Percentiles rank a stretch among this genome's conserved stretches.
These are phyloP conservation scores for Stachybotrys chlorohalonatus DNA, from an alignment of 2,329 filamentous ascomycete species.

Conservation along the genomic window DNA sequence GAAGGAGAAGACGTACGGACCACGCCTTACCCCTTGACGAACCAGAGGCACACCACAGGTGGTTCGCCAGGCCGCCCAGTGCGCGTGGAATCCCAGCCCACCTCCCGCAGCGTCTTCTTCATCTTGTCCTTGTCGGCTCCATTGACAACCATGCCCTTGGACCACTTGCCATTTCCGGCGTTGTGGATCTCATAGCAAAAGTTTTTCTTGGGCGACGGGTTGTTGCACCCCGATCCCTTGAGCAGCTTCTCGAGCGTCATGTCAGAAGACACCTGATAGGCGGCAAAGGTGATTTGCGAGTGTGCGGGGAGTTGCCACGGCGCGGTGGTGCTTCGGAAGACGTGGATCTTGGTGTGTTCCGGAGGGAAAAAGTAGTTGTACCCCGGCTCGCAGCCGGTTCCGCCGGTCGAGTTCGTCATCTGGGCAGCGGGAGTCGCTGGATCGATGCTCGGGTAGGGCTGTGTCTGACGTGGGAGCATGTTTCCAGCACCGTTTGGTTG, in stretches of 20 bases:
- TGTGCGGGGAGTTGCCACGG: slow-evolving; percentile 44
- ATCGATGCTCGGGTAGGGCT: slow-evolving; percentile 32
- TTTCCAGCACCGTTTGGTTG: slow-evolving; percentile 29
- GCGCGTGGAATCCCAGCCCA: slow-evolving; percentile 49
- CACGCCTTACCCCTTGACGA: slow-evolving; percentile 37
- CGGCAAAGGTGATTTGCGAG: slow-evolving; percentile 34
- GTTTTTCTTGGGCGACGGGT: slow-evolving; percentile 42
- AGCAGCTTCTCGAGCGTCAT: slow-evolving; percentile 49
- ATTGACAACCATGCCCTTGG: slow-evolving; percentile 41
- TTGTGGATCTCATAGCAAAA: slow-evolving; percentile 46
- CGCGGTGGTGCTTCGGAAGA: slow-evolving; percentile 39
- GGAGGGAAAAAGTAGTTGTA: slow-evolving; percentile 55
- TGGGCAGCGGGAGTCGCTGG: slow-evolving; percentile 40
- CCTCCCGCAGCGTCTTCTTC: slow-evolving; percentile 39
- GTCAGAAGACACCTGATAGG: slow-evolving; percentile 41
- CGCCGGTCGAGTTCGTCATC: slow-evolving; percentile 48
- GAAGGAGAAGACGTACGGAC: not conserved
- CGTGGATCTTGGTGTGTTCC: slow-evolving; percentile 50
- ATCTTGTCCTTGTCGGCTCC: slow-evolving; percentile 40
- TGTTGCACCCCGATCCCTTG: slow-evolving; percentile 47
- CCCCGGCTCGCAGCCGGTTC: slow-evolving; percentile 49
- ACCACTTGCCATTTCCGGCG: slow-evolving; percentile 49
- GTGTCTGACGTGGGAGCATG: slow-evolving; percentile 27
- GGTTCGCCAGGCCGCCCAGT: slow-evolving; percentile 38
- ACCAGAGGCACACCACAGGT: slow-evolving; percentile 51